Evolutionary conservation across 192 early-diverging fungal species (phyloP).

Genomic region (Mortierella alpina): DNA sequence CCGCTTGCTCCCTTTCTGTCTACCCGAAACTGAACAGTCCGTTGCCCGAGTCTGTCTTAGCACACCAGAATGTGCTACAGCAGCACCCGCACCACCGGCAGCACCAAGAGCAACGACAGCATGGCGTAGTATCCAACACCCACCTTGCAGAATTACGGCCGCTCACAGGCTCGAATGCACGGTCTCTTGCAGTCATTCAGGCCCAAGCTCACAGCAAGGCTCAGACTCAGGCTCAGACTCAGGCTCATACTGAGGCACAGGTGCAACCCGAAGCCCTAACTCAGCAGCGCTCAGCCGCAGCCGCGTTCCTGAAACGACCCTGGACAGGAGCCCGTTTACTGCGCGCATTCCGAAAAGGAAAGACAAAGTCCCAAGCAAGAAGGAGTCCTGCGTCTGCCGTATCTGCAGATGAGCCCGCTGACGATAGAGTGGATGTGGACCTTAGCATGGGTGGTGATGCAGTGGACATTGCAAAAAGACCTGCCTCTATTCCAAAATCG

Average conservation of each 20-base stretch:
- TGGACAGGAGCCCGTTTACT: conserved; percentile 39
- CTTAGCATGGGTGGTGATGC: not conserved
- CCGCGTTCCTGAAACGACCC: conserved; percentile 15
- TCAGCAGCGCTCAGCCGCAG: not conserved
- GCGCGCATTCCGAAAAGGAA: conserved; percentile 11
- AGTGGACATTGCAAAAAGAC: not conserved
- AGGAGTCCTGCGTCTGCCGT: not conserved
- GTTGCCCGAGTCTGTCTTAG: conserved; percentile 13
- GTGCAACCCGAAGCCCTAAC: not conserved
- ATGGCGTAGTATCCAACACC: not conserved
- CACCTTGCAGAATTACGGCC: not conserved
- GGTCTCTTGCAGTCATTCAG: not conserved
- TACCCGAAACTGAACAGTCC: conserved; percentile 43
- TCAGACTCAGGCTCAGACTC: not conserved
- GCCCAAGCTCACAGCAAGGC: not conserved
- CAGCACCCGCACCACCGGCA: not conserved
- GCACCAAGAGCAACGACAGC: conserved; percentile 5
- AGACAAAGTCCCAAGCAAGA: conserved; percentile 8
- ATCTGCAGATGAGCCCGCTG: not conserved
- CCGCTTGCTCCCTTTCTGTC: conserved; percentile 36
- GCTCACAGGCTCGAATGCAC: not conserved
- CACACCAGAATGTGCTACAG: conserved; percentile 14
- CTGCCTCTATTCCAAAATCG: not conserved
- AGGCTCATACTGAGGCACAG: conserved; percentile 11
- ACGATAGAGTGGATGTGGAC: not conserved